Evolutionary conservation across 768 basidiomycete genomes (phyloP), one percentile per base, ranked within the genome.

Genomic region (Boletus rubroflammeus): DNA sequence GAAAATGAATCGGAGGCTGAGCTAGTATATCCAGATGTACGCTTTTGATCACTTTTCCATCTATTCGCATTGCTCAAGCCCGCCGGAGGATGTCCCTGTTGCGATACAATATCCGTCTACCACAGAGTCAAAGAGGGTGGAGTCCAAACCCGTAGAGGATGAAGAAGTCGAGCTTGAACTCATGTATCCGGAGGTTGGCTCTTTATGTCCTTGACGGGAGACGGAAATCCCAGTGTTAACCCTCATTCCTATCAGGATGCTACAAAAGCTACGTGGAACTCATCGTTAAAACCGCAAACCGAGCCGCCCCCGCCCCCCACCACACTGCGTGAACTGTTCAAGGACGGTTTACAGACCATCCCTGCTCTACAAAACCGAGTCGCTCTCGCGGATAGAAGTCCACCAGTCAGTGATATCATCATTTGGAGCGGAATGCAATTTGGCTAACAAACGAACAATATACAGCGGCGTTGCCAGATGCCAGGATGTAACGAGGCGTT

Each of bases 11-110:
- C 15, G 21, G 58, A 65, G 21, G 14, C 55, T 5, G 58, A 67
- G 7, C 39, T 67, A 3, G 25, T 57, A 0, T 70, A 70, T 54
- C 66, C 68, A 11, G 59, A 66, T 23, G 67, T 68, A 19, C 36
- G 60, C 25, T 29, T 14, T 36, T 26, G 1, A 9, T 51, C 21
- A 1, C 11, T 17, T 19, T 35, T 39, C 4, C 13, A 3, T 6
- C 7, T 17, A 0, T 19, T 14, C 9, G 23, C 29, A 31, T 29
- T 42, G 39, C 46, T 60, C 47, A 63, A n/a, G 38, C 14, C 10
- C 11, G 31, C 35, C 5, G 9, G 11, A 62, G 61, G 61, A 52
- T 11, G 8, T 31, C 3, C 43, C 56, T 14, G 50, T 8, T 6
- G 39, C 40, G 2, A 28, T 9, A 15, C 25, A 9, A 9, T 3